A percentile compares a stretch with the other conserved stretches of the same genome.
Evolutionary conservation across 768 basidiomycete genomes (phyloP).

Genomic region (Neoboletus subvelutipes): DNA sequence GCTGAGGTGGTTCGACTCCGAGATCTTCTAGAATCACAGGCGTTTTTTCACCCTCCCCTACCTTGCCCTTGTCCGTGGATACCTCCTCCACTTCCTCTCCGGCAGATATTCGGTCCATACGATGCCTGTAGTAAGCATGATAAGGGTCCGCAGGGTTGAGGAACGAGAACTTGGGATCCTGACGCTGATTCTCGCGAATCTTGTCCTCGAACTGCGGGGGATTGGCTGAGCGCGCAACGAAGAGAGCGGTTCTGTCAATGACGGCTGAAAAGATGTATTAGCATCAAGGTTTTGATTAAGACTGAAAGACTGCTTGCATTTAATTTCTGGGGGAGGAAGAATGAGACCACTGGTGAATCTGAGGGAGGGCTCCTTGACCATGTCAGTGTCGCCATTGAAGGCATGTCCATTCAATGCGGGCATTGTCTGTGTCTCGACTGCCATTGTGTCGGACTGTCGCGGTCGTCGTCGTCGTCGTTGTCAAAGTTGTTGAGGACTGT

Average conservation of each 20-base stretch:
- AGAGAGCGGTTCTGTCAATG: constrained; percentile 91
- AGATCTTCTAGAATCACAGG: constrained; percentile 51
- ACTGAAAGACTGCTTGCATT: constrained; percentile 50
- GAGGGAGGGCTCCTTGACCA: constrained; percentile 36
- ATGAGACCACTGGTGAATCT: constrained; percentile 86
- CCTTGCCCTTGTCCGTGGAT: constrained; percentile 44
- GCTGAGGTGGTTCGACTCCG: constrained; percentile 72
- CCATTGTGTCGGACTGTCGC: constrained; percentile 38
- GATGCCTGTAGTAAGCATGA: constrained; percentile 96
- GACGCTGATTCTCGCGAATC: constrained; percentile 93
- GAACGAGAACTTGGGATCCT: constrained; percentile 98
- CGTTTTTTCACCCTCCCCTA: constrained; percentile 31
- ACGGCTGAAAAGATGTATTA: constrained; percentile 55
- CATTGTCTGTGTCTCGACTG: constrained; percentile 43
- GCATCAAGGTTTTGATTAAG: neutral
- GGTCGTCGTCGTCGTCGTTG: constrained; percentile 23
- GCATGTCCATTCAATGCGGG: constrained; percentile 41
- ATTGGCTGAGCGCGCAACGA: constrained; percentile 91
- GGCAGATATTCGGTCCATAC: constrained; percentile 76
- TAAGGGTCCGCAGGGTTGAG: constrained; percentile 96
- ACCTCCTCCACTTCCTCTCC: constrained; percentile 72
- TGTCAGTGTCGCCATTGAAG: constrained; percentile 42
- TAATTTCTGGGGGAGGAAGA: constrained; percentile 94
- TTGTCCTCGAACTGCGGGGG: constrained; percentile 94
- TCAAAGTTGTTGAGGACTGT: constrained; percentile 13